These are phyloP conservation scores for Parathielavia hyrcaniae DNA, from an alignment of 495 filamentous ascomycete species.

Conservation along the genomic window DNA sequence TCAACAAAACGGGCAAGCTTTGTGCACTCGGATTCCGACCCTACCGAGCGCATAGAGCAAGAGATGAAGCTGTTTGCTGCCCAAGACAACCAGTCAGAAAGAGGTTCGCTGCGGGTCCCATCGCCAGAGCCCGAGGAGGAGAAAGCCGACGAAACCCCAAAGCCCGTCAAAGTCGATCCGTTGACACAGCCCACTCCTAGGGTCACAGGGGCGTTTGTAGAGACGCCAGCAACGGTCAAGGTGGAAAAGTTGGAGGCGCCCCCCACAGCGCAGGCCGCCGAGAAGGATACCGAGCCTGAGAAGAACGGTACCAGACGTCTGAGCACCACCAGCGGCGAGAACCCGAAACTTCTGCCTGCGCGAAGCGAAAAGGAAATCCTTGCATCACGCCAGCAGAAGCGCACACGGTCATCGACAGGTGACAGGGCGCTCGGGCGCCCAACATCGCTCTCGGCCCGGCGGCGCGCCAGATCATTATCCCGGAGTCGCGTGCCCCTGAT, in stretches of 20 bases:
- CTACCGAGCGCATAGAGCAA: slow-evolving; percentile 49
- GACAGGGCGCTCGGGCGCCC: slow-evolving; percentile 24
- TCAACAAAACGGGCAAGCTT: slow-evolving; percentile 39
- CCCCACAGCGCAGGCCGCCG: not conserved
- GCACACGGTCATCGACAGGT: slow-evolving; percentile 19
- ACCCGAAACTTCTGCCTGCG: slow-evolving; percentile 5
- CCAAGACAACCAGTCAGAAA: slow-evolving; percentile 48
- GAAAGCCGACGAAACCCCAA: slow-evolving; percentile 40
- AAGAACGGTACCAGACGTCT: not conserved
- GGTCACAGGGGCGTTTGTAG: slow-evolving; percentile 47
- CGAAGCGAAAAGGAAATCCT: slow-evolving; percentile 6
- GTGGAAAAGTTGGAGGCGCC: slow-evolving; percentile 25
- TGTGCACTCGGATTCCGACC: slow-evolving; percentile 47
- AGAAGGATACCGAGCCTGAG: not conserved
- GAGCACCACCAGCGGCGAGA: not conserved
- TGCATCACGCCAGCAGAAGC: slow-evolving; percentile 13
- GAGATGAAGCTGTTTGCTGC: slow-evolving; percentile 52
- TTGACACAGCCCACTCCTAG: slow-evolving; percentile 46
- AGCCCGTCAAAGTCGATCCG: slow-evolving; percentile 39
- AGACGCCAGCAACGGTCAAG: slow-evolving; percentile 44
- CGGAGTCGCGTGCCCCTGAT: slow-evolving; percentile 35
- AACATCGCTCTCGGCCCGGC: slow-evolving; percentile 25
- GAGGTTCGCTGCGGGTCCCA: slow-evolving; percentile 44
- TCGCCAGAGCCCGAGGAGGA: slow-evolving; percentile 38
- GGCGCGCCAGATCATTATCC: slow-evolving; percentile 32